Evolutionary conservation across 164 flowering plant species (phyloP), one percentile per base, ranked within the genome.

Genomic region (Buxus sempervirens): DNA sequence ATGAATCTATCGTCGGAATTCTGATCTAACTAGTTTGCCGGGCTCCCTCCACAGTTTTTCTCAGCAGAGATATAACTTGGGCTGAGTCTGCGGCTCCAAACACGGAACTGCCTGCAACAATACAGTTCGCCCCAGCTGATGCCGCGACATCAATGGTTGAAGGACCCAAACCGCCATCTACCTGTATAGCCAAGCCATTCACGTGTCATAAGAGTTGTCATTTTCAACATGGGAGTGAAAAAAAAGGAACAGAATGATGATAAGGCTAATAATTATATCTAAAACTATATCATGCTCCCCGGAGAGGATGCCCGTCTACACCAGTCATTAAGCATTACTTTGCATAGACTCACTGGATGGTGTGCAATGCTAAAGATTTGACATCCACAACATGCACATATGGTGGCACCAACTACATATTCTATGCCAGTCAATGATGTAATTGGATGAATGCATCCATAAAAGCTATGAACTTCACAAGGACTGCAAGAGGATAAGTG

Each of bases 101-200:
- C 65, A 95, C 90, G 48, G 99, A 95, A 78, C 95, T 92, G 62
- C 99, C 96, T 8, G 98, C 99, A 48, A 95, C 98, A 19, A 95
- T 92, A 82, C 97, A 89, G 79, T 90, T 95, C 62, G 96, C 99
- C 48, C 97, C 99, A 1, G 97, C 94, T 62, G 87, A 76, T 51
- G 98, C 96, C 22, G 97, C 95, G 58, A 48, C 45, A 49, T 83
- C 90, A 36, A 92, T 89, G 25, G 98, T 92, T 19, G 94, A 89
- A 60, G 95, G 93, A 36, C 98, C 98, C 71, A 95, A 83, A 59
- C 98, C 98, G 51, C 96, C 98, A 74, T 93, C 98, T 53, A 89
- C 98, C 98, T 93, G 81, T 65, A 76, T 64, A 59, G 48, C n/a
- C 63, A 69, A 22, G 60, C 19, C 22, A 19, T 20, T 55, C 54